Percentiles rank a stretch among this genome's conserved stretches.
Conservation (phyloP, 2,329 filamentous ascomycete genomes). For the Beauveria scarabaeidicola region DNA sequence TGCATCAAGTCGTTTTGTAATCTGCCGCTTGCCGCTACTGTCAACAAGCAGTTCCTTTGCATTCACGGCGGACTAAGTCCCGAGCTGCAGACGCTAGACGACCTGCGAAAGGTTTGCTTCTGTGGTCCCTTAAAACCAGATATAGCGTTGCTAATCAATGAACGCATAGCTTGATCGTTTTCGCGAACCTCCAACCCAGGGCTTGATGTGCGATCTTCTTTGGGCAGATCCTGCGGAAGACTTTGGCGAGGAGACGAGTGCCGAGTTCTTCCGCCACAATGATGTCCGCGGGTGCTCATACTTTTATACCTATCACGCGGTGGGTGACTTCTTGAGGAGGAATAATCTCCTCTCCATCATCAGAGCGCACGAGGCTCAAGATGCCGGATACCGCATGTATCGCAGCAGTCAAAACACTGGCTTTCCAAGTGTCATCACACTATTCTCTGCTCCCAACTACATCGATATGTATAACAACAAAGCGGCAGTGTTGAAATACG, state of each 20-base stretch:
- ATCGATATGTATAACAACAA: constrained; percentile 99
- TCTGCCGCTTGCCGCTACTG: constrained; percentile 85
- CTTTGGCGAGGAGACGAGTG: constrained; percentile 96
- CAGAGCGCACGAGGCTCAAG: constrained; percentile 94
- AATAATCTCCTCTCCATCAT: constrained; percentile 97
- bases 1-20: constrained; percentile 98
- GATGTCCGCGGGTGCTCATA: constrained; percentile 97
- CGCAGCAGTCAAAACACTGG: constrained; percentile 95
- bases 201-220: constrained; percentile 97
- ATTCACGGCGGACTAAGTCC: constrained; percentile 96
- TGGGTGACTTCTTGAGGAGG: constrained; percentile 96
- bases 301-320: constrained; percentile 97
- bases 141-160: constrained; percentile 13
- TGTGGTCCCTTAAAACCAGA: background rate
- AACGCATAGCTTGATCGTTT: constrained; percentile 84
- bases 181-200: constrained; percentile 92
- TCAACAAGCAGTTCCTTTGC: constrained; percentile 99
- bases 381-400: constrained; percentile 99
- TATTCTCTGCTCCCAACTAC: constrained; percentile 98
- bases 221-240: constrained; percentile 98
- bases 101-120: constrained; percentile 68
- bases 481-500: constrained; percentile 95
- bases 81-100: constrained; percentile 90
- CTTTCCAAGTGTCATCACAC: constrained; percentile 99
- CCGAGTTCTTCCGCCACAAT: constrained; percentile 96